phyloP scores from a whole-genome alignment of 257 asterid genomes.

The Mitragyna speciosa region DNA sequence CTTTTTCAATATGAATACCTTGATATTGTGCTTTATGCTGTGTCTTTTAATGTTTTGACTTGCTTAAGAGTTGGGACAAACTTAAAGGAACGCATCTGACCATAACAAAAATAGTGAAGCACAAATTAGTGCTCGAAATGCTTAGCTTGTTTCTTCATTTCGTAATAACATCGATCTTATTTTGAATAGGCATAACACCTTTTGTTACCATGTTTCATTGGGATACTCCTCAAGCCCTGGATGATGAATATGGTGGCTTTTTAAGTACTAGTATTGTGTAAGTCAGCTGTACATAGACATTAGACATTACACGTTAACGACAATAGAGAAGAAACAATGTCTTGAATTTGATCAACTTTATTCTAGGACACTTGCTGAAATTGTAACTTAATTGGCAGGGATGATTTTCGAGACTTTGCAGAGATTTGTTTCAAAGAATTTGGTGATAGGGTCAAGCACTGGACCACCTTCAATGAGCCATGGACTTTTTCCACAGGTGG shows the following conservation, averaged over 20 bases:
- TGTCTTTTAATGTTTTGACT: too few species aligned
- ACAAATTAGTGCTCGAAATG: too few species aligned
- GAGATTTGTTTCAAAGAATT: slow-evolving; percentile 44
- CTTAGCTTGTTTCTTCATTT: too few species aligned
- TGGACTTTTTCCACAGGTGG: slow-evolving; percentile 27
- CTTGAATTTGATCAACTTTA: too few species aligned
- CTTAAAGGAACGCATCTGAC: too few species aligned
- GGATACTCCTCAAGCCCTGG: slow-evolving; percentile 77
- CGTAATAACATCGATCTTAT: too few species aligned
- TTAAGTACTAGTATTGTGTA: slow-evolving; percentile 53
- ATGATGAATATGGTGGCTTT: slow-evolving; percentile 70
- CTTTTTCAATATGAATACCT: too few species aligned
- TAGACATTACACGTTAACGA: too few species aligned
- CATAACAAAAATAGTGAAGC: too few species aligned
- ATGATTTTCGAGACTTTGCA: slow-evolving; percentile 39
- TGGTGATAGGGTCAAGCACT: slow-evolving; percentile 58
- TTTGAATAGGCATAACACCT: slow-evolving; percentile 50
- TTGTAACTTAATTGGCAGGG: slow-evolving; percentile 21
- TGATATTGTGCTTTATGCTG: too few species aligned
- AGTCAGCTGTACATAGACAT: slow-evolving; percentile 7
- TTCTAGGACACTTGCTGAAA: not conserved
- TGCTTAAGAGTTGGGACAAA: too few species aligned
- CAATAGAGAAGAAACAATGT: too few species aligned
- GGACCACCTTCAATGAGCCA: slow-evolving; percentile 61
- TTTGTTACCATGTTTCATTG: slow-evolving; percentile 62